These are phyloP conservation scores for Xylariaceae sp. DNA, from an alignment of 2,329 filamentous ascomycete genomes.

Conservation along the genomic window DNA sequence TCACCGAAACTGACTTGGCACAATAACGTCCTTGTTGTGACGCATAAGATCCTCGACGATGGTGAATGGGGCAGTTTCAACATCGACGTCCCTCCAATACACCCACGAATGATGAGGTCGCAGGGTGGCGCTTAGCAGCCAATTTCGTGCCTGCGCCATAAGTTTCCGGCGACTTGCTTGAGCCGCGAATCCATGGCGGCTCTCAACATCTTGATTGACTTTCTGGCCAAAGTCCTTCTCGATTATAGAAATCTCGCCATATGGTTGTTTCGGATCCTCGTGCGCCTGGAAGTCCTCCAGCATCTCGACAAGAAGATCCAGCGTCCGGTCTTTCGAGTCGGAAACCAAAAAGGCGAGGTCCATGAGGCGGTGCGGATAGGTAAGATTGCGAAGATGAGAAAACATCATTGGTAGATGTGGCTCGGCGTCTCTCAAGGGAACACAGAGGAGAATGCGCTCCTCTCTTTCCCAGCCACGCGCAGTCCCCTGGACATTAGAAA, in stretches of 20 bases:
- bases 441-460: conserved; percentile 90
- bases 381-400: conserved; percentile 91
- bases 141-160: conserved; percentile 97
- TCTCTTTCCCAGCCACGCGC: conserved; percentile 93
- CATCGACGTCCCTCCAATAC: conserved; percentile 98
- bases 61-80: conserved; percentile 93
- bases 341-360: conserved; percentile 96
- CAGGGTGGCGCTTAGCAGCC: conserved; percentile 87
- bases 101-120: conserved; percentile 98
- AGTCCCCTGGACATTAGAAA: conserved; percentile 85
- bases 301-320: conserved; percentile 67
- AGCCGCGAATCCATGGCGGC: conserved; percentile 92
- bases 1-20: conserved; percentile 71
- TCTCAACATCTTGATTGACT: conserved; percentile 96
- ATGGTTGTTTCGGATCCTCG: conserved; percentile 72
- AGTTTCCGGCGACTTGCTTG: conserved; percentile 90
- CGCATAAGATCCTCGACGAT: conserved; percentile 97
- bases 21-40: conserved; percentile 97
- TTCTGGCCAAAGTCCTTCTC: conserved; percentile 99
- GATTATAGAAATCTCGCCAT: conserved; percentile 94
- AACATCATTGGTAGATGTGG: conserved; percentile 97
- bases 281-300: conserved; percentile 76
- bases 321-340: conserved; percentile 89
- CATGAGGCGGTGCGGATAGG: conserved; percentile 93
- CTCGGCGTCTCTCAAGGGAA: conserved; percentile 87